A percentile compares a stretch with the other conserved stretches of the same genome.
These are phyloP conservation scores for Nigrospora oryzae DNA, from an alignment of 2,329 filamentous ascomycete genomes.

Conservation along the genomic window DNA sequence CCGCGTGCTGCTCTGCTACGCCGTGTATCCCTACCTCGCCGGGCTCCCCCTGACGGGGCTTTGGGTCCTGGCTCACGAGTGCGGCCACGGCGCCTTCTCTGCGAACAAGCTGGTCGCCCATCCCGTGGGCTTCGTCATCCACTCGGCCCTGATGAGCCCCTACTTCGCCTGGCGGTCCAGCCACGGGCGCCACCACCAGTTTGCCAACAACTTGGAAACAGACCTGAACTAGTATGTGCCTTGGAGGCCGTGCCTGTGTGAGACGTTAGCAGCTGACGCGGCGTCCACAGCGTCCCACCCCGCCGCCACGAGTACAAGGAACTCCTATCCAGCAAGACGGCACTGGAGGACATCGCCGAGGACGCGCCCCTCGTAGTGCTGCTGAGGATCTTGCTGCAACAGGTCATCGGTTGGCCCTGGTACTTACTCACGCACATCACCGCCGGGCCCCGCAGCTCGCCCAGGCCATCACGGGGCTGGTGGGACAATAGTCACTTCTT, in stretches of 20 bases:
- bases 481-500: conserved; percentile 46
- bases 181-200: conserved; percentile 9
- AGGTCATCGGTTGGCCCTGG: conserved; percentile 54
- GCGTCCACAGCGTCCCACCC: conserved; percentile 2
- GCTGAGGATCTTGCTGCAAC: conserved; percentile 46
- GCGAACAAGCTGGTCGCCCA: conserved; percentile 45
- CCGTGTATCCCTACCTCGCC: conserved; percentile 50
- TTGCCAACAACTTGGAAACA: conserved; percentile 8
- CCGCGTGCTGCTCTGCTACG: conserved; percentile 39
- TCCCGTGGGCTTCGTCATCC: conserved; percentile 23
- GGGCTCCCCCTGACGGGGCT: conserved; percentile 58
- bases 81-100: conserved; percentile 59
- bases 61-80: conserved; percentile 65
- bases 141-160: conserved; percentile 7
- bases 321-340: conserved; percentile 1
- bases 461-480: conserved; percentile 27
- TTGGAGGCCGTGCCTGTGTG: too few species aligned
- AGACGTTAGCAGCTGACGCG: too few species aligned
- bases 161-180: conserved; percentile 8
- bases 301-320: conserved; percentile 5
- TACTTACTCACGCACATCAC: conserved; percentile 53
- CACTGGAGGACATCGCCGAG: conserved; percentile 30
- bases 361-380: conserved; percentile 50
- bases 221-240: conserved; percentile 8
- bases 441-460: conserved; percentile 35